Percentiles rank a stretch among this genome's conserved stretches.
These are phyloP conservation scores for Protostelium mycophagum DNA, from an alignment of 78 protist genomes.

Conservation along the genomic window DNA sequence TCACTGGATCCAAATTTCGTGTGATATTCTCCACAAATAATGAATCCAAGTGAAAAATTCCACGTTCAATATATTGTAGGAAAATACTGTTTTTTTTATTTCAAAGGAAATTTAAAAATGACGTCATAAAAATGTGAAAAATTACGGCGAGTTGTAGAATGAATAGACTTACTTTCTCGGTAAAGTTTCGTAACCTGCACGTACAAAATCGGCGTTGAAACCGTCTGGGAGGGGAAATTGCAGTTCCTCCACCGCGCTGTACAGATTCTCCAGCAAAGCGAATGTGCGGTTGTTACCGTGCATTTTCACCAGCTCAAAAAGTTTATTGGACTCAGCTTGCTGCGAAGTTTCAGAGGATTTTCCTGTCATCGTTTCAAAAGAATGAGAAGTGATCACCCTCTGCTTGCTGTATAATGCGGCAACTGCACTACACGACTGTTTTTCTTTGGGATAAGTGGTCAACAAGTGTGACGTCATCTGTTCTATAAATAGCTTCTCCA, in stretches of 20 bases:
- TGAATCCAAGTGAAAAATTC: not conserved
- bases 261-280: not conserved
- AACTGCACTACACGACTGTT: not conserved
- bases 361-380: too few relatives aligned
- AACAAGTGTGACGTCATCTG: not conserved
- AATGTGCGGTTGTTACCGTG: not conserved
- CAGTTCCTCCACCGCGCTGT: not conserved
- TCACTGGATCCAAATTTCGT: not conserved
- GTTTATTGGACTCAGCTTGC: not conserved
- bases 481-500: not conserved
- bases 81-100: not conserved
- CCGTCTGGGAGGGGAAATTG: not conserved
- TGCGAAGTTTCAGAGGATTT: not conserved
- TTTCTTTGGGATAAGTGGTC: not conserved
- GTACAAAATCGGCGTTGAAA: not conserved
- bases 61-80: not conserved
- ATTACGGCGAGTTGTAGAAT: too few relatives aligned
- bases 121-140: too few relatives aligned
- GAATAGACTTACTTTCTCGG: not conserved
- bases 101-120: too few relatives aligned
- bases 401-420: not conserved
- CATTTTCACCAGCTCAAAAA: not conserved
- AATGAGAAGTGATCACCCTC: too few relatives aligned
- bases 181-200: not conserved
- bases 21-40: too few relatives aligned